Base-by-base conservation (phyloP, 2,329 filamentous ascomycete genomes). In the Ophiostoma populinum region DNA sequence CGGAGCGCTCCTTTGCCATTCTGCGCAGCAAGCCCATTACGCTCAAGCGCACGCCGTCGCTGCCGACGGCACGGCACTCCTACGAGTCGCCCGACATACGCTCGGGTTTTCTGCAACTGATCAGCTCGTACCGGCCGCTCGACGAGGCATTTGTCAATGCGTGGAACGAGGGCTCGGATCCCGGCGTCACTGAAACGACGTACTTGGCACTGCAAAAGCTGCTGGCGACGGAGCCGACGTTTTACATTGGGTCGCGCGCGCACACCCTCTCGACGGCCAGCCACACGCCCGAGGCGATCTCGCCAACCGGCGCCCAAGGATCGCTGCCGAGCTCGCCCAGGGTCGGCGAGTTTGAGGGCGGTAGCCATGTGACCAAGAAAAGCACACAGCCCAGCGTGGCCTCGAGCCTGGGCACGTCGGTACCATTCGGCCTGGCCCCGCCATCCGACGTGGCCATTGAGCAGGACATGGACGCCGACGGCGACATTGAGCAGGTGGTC, bases 21-120 rank as follows among this genome's bases (percentile, higher is more conserved):
- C 61, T 75, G 38, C 63, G 70, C 31, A 72, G 75, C 46, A 70
- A 71, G 37, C 71, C 72, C 1, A 63, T 77, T 22, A 70, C 68
- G 0, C 54, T 77, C 7, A 62, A 70, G 35, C 65, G 69, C 31
- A 75, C 68, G 2, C 70, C 72, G 10, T 59, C 60, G 27, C 54
- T 65, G 5, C 70, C 65, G 2, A 62, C 57, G 45, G 69, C 47
- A 49, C 65, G 50, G 47, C 59, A 67, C 32, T 55, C 61, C 4
- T 64, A 64, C 34, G 70, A 74, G 45, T 54, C 59, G 0, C 55
- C 56, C 1, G 61, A 63, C 17, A 63, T 70, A 36, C 57, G 70
- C 20, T 55, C 63, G 9, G 72, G 73, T 2, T 74, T 77, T 41
- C 56, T 69, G 22, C 64, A 70, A 41, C 57, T 77, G 9, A 65